Evolutionary conservation across 192 early-diverging fungal species (phyloP).

Genomic region (Gryganskiella cystojenkinii): DNA sequence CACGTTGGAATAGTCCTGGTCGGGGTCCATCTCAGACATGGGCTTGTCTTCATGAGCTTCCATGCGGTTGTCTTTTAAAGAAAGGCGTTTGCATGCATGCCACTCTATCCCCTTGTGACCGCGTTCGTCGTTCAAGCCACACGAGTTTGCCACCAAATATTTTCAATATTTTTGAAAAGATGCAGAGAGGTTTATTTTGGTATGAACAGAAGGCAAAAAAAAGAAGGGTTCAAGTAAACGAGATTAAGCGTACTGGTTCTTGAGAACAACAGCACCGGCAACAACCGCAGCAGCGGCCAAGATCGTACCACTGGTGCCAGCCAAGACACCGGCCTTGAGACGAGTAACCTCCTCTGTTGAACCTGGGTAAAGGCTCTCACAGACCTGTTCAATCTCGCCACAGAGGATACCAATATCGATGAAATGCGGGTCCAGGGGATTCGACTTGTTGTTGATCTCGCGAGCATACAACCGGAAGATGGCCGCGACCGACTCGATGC

Average conservation of each 20-base stretch:
- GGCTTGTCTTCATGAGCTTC: neutral
- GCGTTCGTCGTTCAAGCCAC: too few species aligned
- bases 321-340: constrained; percentile 44
- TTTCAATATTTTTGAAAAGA: too few species aligned
- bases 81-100: too few species aligned
- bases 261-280: constrained; percentile 41
- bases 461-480: constrained; percentile 75
- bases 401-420: constrained; percentile 65
- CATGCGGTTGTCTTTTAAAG: too few species aligned
- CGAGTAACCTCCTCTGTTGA: constrained; percentile 38
- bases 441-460: constrained; percentile 70
- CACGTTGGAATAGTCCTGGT: constrained; percentile 17
- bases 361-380: constrained; percentile 28
- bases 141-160: too few species aligned
- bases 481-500: constrained; percentile 66
- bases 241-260: constrained; percentile 26
- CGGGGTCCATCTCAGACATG: neutral
- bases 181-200: too few species aligned
- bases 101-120: too few species aligned
- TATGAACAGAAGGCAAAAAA: constrained; percentile 1
- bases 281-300: constrained; percentile 29
- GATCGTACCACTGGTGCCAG: constrained; percentile 25
- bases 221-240: neutral
- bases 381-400: constrained; percentile 55
- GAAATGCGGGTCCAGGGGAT: constrained; percentile 71